Evolutionary conservation across 768 basidiomycete species (phyloP).

Genomic region (Nidularia pulvinata): DNA sequence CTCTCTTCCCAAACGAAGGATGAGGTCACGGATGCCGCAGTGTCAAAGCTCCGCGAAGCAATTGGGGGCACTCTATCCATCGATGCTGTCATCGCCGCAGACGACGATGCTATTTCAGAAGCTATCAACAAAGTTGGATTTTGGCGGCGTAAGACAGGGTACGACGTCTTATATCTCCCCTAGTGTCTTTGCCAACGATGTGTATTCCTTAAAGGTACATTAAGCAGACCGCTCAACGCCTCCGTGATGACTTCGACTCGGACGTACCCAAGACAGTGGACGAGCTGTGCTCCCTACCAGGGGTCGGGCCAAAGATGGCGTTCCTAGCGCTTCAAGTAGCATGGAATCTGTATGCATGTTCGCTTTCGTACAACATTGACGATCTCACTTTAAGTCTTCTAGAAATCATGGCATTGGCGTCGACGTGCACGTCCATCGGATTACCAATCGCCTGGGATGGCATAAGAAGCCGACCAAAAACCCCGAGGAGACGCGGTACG

Average conservation of each 20-base stretch:
- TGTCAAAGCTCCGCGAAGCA: conserved; percentile 66
- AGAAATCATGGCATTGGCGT: conserved; percentile 94
- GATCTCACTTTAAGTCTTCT: conserved; percentile 1
- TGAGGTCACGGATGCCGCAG: conserved; percentile 81
- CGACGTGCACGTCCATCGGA: conserved; percentile 95
- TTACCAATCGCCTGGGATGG: conserved; percentile 94
- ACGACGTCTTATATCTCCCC: conserved; percentile 26
- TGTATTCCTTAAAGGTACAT: conserved; percentile 52
- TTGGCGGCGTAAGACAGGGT: conserved; percentile 88
- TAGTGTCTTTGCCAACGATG: background rate
- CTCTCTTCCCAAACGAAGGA: conserved; percentile 96
- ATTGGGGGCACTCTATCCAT: conserved; percentile 83
- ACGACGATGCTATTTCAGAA: conserved; percentile 59
- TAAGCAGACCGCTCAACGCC: conserved; percentile 66
- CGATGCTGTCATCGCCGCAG: conserved; percentile 64
- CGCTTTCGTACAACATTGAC: background rate
- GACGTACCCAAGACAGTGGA: conserved; percentile 92
- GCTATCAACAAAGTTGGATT: conserved; percentile 93
- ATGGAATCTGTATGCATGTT: conserved; percentile 68
- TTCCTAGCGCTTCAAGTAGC: conserved; percentile 83
- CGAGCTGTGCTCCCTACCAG: conserved; percentile 83
- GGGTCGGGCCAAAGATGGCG: conserved; percentile 98
- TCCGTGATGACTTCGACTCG: conserved; percentile 72
- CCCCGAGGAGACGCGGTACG: conserved; percentile 86
- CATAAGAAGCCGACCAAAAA: conserved; percentile 82